phyloP scores from a whole-genome alignment of 345 rosid genomes.

The Salix arbutifolia region DNA sequence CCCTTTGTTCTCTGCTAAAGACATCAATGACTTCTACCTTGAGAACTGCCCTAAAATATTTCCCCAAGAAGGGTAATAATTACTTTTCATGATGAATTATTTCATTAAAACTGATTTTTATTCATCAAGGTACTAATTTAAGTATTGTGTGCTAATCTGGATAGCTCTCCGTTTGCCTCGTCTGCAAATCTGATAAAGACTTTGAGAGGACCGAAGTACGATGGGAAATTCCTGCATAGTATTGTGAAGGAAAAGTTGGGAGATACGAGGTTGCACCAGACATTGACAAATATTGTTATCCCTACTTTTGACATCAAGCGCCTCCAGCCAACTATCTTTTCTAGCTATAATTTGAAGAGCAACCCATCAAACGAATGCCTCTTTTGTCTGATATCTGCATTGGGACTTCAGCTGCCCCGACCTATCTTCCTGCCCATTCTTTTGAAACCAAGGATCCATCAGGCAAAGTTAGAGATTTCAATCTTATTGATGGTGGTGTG shows the following conservation, averaged over 20 bases:
- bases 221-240: slow-evolving; percentile 47
- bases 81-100: not conserved
- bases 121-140: not conserved
- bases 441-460: too few species aligned
- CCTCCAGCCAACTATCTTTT: too few species aligned
- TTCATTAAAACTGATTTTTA: too few species aligned
- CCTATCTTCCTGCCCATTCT: too few species aligned
- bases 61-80: slow-evolving; percentile 2
- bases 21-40: slow-evolving; percentile 34
- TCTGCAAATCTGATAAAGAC: slow-evolving; percentile 34
- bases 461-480: too few species aligned
- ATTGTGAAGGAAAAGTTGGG: slow-evolving; percentile 47
- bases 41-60: slow-evolving; percentile 20
- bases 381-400: too few species aligned
- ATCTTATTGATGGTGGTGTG: too few species aligned
- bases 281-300: slow-evolving; percentile 4
- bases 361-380: too few species aligned
- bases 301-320: too few species aligned
- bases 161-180: slow-evolving; percentile 21
- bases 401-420: too few species aligned
- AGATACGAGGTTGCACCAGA: slow-evolving; percentile 39
- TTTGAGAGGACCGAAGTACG: slow-evolving; percentile 55
- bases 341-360: too few species aligned
- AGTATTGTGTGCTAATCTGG: not conserved
- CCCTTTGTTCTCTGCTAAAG: slow-evolving; percentile 64